Evolutionary conservation across 176 grass and related monocot species (phyloP), one percentile per base, ranked within the genome.

Genomic region (barley (Hordeum vulgare)): DNA sequence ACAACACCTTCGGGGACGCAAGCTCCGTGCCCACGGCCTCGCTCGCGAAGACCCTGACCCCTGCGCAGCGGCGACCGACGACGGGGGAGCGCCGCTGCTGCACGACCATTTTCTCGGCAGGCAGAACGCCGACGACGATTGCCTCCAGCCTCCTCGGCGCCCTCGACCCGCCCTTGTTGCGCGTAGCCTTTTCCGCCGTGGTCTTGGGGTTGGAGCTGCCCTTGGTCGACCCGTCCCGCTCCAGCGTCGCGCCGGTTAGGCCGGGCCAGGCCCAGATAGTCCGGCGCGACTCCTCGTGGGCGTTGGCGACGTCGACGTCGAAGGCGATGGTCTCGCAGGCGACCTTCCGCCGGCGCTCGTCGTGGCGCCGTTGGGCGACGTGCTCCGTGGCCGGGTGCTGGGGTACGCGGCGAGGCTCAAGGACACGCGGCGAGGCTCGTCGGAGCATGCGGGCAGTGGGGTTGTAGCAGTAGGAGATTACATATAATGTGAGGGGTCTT

Each of bases 1-100:
- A 86, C 6, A 78, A 90, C 64, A 89, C 88, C 72, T 89, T 89
- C 56, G 78, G 88, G 25, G 88, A 90, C 78, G 15, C 57, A 9
- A 78, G 88, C 72, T 90, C 78, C 54, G 63, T 29, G 18, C 25
- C 83, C 14, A 53, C 62, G 42, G 78, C 88, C 41, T 89, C 88
- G 64, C 88, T 85, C 42, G 88, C 78, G 72, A 86, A 86, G 1
- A 89, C 57, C 83, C 72, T 82, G 54, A 72, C 83, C 1, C 72
- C 78, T 1, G 63, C 40, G 4, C 64, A 86, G 8, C 54, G 41
- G 20, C 63, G 37, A 23, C 27, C 80, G 18, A 29, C 61, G 5
- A 75, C 65, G 5, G 72, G 86, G 2, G 67, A 20, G 59, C 63
- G 77, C 17, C 70, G 61, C 31, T 53, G 53, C 77, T 62, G 75